Base-by-base conservation (phyloP, 495 filamentous ascomycete species). In the Hypoxylon rickii region DNA sequence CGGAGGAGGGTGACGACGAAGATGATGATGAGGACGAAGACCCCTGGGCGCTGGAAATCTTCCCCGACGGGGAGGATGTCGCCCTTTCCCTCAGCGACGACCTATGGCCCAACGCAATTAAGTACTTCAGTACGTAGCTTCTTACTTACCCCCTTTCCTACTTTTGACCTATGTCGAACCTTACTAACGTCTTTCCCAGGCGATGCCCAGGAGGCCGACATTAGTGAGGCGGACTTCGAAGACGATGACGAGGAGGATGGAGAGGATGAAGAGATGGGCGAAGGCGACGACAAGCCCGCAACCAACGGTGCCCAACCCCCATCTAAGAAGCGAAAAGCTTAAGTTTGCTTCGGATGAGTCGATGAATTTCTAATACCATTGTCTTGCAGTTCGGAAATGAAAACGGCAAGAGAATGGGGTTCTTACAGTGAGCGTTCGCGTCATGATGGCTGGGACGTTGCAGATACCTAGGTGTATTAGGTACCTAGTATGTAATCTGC, bases 51-150 rank as follows among this genome's bases (percentile, higher is more conserved):
- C 74, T 85, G 13, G 91, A 96, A 70, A 85, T 93, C 48, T 96
- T 91, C 77, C 86, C 86, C 1, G 79, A 79, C 18, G 93, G 90
- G 3, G 90, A 94, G 46, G 85, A 89, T 52, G 58, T 96, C 12
- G 92, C 92, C 15, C 77, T 92, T 48, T 74, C 85, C 20, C 73
- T 96, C 58, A 83, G 88, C 16, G 92, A 96, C 55, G 92, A 96
- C 55, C 75, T 96, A 40, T 97, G 86, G 85, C 87, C 89, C 19
- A 81, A 84, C 44, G 93, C 93, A 19, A 81, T 95, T 65, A 92
- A 89, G 68, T 92, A 92, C 69, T 97, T 92, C 70, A 88, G 91
- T 96, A 74, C 70, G 89, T 84, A 22, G 8, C 13, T 42, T 61
- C 13, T 21, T 33, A 37, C 37, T 20, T 3, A 20, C 21, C 32